Base-by-base conservation (phyloP, 2,329 filamentous ascomycete species). In the Aspergillus neoniger region DNA sequence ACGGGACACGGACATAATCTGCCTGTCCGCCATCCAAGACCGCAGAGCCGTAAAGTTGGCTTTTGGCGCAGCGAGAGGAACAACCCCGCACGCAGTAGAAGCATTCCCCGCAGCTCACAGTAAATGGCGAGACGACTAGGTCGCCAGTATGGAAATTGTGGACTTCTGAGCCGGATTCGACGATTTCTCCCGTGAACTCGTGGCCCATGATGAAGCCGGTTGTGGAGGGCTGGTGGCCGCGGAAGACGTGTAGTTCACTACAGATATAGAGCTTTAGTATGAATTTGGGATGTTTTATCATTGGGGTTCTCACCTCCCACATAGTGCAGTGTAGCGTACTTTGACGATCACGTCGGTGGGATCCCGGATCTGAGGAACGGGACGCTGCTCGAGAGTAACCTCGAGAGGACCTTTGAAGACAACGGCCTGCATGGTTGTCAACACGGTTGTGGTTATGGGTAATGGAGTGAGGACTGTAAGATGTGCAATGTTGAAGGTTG, bases 41-140 rank as follows among this genome's bases (percentile, higher is more conserved):
- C 4, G 80, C 75, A n/a, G 81, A 87, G 14, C 91, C 92, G 68
- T 94, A 93, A 0, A 96, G 80, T 54, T 84, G 77, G 59, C 81
- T 82, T 58, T 89, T 83, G 9, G 83, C 82, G 75, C 92, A 96
- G 57, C 92, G 87, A 2, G 90, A 91, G 0, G 91, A 89, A 74
- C 85, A 88, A 3, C 87, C 88, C 55, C 86, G 85, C 47, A 83
- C 82, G 79, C 92, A 96, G 78, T 94, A 96, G 79, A 93, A 96
- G 76, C 92, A 96, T 30, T 86, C 79, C 53, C 85, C 83, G 73
- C 91, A 93, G 41, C 87, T 91, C 38, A 85, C 79, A 17, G 92
- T 96, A 73, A 96, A 96, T 0, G 92, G 92, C 5, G 89, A 85
- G 14, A 96, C 91, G 23, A 96, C 83, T 67, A 85, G 85, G 72